Evolutionary conservation across 441 rosid species (phyloP), one percentile per base, ranked within the genome.

Genomic region (Gossypium lobatum): DNA sequence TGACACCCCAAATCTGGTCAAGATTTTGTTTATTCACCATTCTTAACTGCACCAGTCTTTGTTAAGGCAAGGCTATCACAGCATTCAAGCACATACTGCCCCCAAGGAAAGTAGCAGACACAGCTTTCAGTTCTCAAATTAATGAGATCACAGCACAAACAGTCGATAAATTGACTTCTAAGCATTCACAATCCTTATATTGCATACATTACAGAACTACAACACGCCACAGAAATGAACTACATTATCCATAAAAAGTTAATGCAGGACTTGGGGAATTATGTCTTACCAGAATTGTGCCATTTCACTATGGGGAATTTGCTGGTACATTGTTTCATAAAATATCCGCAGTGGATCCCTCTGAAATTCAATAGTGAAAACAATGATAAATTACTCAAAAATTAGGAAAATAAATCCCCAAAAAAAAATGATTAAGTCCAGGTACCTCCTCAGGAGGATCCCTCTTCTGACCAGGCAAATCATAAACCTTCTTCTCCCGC

Each of bases 261-360:
- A n/a, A n/a, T 8, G 45, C 45, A 37, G 45, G 4, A 48, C 0
- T 52, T 52, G 46, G 16, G 10, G 72, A 68, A 52, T 68, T 16
- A 77, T 26, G 6, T 37, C 91, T 91, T 81, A 93, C 97, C 98
- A 95, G 83, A 93, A 73, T 80, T 93, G 92, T 7, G 99, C 97
- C 98, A 95, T 93, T 79, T 91, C 93, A 48, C 99, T 90, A 2
- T 75, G 74, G 8, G 99, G 97, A 75, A 85, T 53, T 82, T 95
- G 97, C 81, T 91, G 63, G 79, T 84, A 84, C 57, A 95, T 84
- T 2, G 98, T 75, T 80, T 95, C 99, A 20, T 93, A 90, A 79
- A 93, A 95, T 75, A 95, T 86, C 88, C 95, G 86, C 61, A 93
- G 81, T 5, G 97, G 87, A 57, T 95, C 98, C 88, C 99, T 93